These are phyloP conservation scores for Elongisporangium undulatum DNA, from an alignment of 352 stramenopile species.

Conservation along the genomic window DNA sequence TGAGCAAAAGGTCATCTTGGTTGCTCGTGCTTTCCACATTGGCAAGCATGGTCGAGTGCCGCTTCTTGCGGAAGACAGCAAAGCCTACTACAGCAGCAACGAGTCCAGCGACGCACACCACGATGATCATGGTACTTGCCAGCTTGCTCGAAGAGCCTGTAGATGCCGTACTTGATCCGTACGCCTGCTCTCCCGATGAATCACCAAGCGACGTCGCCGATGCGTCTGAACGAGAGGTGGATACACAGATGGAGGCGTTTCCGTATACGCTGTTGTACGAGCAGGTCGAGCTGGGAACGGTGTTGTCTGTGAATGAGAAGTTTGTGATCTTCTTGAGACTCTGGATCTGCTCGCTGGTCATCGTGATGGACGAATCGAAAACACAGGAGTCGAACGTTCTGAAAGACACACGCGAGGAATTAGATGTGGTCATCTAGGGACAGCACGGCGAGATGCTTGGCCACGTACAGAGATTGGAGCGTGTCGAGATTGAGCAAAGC, in stretches of 20 bases:
- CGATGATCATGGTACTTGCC: not conserved
- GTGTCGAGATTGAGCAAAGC: constrained; percentile 28
- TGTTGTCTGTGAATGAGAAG: constrained; percentile 17
- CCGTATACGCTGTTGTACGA: constrained; percentile 14
- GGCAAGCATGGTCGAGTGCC: not conserved
- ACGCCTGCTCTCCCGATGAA: not conserved
- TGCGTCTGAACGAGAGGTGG: too few species aligned
- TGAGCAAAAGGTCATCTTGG: not conserved
- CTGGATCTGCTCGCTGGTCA: not conserved
- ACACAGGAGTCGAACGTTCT: not conserved
- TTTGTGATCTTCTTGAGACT: not conserved
- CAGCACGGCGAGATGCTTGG: not conserved
- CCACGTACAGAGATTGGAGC: constrained; percentile 8
- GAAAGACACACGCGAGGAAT: not conserved
- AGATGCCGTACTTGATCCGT: not conserved
- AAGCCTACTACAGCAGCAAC: not conserved
- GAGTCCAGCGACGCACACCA: not conserved
- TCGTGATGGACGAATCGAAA: not conserved
- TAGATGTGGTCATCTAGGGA: not conserved
- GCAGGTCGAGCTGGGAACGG: constrained; percentile 13
- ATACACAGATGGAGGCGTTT: not conserved
- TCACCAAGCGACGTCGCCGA: not conserved
- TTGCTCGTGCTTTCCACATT: not conserved
- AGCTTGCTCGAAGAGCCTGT: not conserved
- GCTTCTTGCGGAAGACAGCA: not conserved